Base-by-base conservation (phyloP, 2,329 filamentous ascomycete species). In the Tolypocladium cylindrosporum region DNA sequence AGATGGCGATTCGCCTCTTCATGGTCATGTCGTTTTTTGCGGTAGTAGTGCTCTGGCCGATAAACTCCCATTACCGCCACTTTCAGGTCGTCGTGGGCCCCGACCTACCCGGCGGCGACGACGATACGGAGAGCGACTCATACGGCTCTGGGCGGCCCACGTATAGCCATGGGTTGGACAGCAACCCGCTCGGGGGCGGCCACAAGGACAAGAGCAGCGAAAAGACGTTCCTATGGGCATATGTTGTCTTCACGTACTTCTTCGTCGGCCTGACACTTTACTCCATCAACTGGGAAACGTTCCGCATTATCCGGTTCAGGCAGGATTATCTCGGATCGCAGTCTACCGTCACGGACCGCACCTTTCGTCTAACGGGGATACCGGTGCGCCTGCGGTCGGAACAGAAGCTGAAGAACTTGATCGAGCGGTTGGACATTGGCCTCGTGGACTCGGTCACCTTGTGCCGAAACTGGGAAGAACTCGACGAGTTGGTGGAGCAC, bases 301-400 rank as follows among this genome's bases (percentile, higher is more conserved):
- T 88, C 64, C 88, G 86, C 59, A 88, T 99, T 56, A 95, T 97
- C 62, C 83, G 87, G 58, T 83, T 93, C 37, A 81, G 94, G 31
- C 94, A 99, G 71, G 86, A 91, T 59, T 99, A 97, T 68, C 80
- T 99, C 11, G 94, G 94, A 14, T 91, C 87, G 27, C 93, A 97
- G 72, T 92, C 89, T 0, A 97, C 93, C n/a, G 84, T 97, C 55
- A 97, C 94, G 1, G 94, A 99, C 72, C 86, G 92, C 39, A 99
- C 94, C 0, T 92, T 99, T 66, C 87, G 91, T 31, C 75, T 99
- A 21, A 94, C 93, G 0, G 93, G 93, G 0, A 93, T 99, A 27
- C 94, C 95, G 0, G 69, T 73, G 4, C 86, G 93, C 31, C 74
- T 97, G 59, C 83, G 90, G 58, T 88, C 88, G 0, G 93, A 97